These are phyloP conservation scores for Xylariaceae sp. DNA, from an alignment of 2,329 filamentous ascomycete species.

Conservation along the genomic window DNA sequence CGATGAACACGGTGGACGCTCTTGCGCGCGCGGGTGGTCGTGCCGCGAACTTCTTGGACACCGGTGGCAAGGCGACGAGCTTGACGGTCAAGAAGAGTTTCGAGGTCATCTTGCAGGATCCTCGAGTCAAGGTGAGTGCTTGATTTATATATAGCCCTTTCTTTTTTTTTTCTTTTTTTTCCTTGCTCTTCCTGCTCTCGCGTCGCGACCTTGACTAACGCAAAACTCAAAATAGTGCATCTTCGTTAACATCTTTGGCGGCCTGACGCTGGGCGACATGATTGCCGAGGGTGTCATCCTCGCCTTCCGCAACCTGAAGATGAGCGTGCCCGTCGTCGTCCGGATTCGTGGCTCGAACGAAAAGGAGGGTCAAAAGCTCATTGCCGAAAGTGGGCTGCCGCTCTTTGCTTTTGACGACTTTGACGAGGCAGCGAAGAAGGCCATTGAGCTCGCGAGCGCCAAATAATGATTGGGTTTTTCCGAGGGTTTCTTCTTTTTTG, in stretches of 20 bases:
- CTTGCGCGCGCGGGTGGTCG: conserved; percentile 61
- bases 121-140: conserved; percentile 59
- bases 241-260: conserved; percentile 53
- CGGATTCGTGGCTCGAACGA: conserved; percentile 71
- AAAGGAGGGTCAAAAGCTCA: conserved; percentile 61
- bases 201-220: too few species aligned
- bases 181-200: not conserved
- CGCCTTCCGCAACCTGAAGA: conserved; percentile 63
- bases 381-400: conserved; percentile 60
- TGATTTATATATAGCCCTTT: not conserved
- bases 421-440: conserved; percentile 64
- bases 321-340: conserved; percentile 69
- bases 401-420: conserved; percentile 70
- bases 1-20: conserved; percentile 86
- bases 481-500: not conserved
- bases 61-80: conserved; percentile 79
- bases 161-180: not conserved
- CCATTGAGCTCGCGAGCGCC: conserved; percentile 50
- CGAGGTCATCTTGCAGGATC: conserved; percentile 64
- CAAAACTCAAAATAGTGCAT: conserved; percentile 31
- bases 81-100: conserved; percentile 76
- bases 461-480: not conserved
- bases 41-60: conserved; percentile 82
- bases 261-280: conserved; percentile 70
- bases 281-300: conserved; percentile 69